phyloP scores from a whole-genome alignment of 192 early-diverging fungal genomes.

The Helicostylum pulchrum region DNA sequence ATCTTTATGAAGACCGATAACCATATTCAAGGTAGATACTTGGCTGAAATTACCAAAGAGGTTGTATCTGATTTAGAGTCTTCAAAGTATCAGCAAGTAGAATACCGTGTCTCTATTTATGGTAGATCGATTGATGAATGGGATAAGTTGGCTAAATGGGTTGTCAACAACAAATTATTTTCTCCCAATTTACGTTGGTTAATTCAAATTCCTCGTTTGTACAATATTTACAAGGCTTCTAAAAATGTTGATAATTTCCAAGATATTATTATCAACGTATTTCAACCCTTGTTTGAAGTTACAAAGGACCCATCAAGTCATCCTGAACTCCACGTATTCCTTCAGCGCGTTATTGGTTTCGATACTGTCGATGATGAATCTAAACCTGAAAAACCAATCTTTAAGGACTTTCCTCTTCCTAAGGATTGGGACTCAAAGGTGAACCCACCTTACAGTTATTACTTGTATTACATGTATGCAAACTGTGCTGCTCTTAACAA shows the following conservation, averaged over 20 bases:
- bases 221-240: conserved; percentile 77
- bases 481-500: conserved; percentile 82
- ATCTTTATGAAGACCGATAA: conserved; percentile 98
- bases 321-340: conserved; percentile 88
- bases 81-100: conserved; percentile 93
- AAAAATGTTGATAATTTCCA: conserved; percentile 68
- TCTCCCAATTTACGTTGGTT: conserved; percentile 95
- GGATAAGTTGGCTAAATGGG: conserved; percentile 93
- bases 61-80: conserved; percentile 86
- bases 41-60: conserved; percentile 92
- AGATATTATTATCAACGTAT: conserved; percentile 72
- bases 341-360: conserved; percentile 93
- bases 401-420: conserved; percentile 76
- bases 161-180: conserved; percentile 86
- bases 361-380: conserved; percentile 95
- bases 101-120: conserved; percentile 94
- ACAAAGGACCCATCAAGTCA: conserved; percentile 80
- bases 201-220: conserved; percentile 89
- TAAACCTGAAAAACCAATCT: conserved; percentile 78
- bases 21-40: conserved; percentile 76
- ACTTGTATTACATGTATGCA: conserved; percentile 88
- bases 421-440: conserved; percentile 49
- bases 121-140: conserved; percentile 81
- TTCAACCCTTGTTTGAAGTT: conserved; percentile 88
- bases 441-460: conserved; percentile 95